Base-by-base conservation (phyloP, 2,329 filamentous ascomycete species). In the Alternaria triticimaculans region DNA sequence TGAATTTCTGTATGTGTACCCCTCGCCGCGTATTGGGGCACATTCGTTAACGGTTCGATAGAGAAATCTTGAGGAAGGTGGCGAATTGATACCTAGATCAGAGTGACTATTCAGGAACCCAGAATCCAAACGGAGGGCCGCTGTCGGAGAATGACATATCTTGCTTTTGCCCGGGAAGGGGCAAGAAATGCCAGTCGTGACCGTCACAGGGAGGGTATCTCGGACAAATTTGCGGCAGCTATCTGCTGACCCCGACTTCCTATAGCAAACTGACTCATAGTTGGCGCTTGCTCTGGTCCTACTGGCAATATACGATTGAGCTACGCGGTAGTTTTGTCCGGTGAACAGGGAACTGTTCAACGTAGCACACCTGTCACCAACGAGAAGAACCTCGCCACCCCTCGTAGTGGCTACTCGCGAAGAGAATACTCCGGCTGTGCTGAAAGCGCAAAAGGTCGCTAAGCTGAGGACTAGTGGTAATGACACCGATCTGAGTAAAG, bases 351-450 rank as follows among this genome's bases (percentile, higher is more conserved):
- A 37, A 28, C 25, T 50, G n/a, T 43, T 65, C 18, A 46, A 46
- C 6, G 60, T 43, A 8, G 62, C 60, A 18, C 68, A 72, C 20
- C 63, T 60, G 15, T 64, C 48, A 25, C 70, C 69, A 12, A 58
- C 62, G 3, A 81, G 66, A 0, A 81, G 66, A 2, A 78, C 76
- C 49, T 80, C 70, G 25, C 78, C 72, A 3, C 77, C 78, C 3
- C 72, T 72, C n/a, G 71, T 62, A 18, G 76, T 76, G 5, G 79
- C 75, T 49, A 81, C 70, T 11, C 74, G 72, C 0, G 78, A 78
- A 10, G 78, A 80, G 57, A 80, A 78, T 6, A 81, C 68, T 41
- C 77, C 75, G 2, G 76, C 69, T 43, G 71, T 54, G 28, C 62
- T 64, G 45, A 72, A 72, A 11, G 65, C 67, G 7, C 60, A 59